Base-by-base conservation (phyloP, 2,329 filamentous ascomycete genomes). In the Venturia aucupariae region DNA sequence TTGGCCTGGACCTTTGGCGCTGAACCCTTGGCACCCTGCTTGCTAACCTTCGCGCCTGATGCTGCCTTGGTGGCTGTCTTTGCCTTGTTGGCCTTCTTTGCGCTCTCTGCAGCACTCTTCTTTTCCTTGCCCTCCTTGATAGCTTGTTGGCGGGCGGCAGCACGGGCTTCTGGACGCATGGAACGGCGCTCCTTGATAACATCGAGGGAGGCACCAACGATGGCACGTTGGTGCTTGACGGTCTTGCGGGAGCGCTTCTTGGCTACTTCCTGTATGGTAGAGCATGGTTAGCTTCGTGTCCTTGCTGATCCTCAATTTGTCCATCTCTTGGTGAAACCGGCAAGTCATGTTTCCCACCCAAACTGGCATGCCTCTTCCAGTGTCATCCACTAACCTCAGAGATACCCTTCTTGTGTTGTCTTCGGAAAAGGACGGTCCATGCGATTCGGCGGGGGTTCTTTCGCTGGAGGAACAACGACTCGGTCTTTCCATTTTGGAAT, bases 391-490 rank as follows among this genome's bases (percentile, higher is more conserved):
- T 84, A 89, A 97, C 94, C 92, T 99, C 94, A 86, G 93, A 96
- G 84, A 97, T 95, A 89, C 94, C 94, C 92, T 99, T 99, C 86
- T 92, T 94, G 89, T 97, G 93, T 84, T 96, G 90, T 82, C 93
- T 90, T 81, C 94, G 89, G 90, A 90, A 99, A 71, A 99, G 90
- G 75, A 92, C 88, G 72, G 94, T 99, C 94, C 94, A 99, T 74
- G 93, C 88, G 81, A 99, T 97, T 80, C 93, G 92, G 82, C 94
- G 93, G 80, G 94, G 94, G 88, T 99, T 99, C 91, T 99, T 99
- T 86, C 94, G 93, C 87, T 99, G 94, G 75, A 97, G 90, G 88
- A 99, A 99, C 73, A 99, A 90, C 73, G 92, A 96, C 85, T 99
- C 94, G 82, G 91, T 93, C 86, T 99, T 99, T 85, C 94, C 92